Base-by-base conservation (phyloP, 345 rosid genomes). In the Lumnitzera racemosa region DNA sequence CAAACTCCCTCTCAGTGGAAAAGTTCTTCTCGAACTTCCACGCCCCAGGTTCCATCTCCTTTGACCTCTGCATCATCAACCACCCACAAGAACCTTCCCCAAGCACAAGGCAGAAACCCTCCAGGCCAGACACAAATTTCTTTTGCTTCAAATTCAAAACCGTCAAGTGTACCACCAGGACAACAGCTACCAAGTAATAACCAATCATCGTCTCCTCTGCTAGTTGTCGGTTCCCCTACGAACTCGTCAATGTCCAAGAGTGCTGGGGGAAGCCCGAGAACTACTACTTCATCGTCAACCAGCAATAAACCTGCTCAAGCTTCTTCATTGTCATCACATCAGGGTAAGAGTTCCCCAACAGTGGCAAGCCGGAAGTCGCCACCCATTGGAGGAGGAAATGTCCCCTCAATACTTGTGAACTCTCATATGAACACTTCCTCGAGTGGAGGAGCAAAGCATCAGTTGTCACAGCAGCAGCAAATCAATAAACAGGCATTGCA, bases 261-360 rank as follows among this genome's bases (percentile, higher is more conserved):
- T 56, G 78, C 92, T 6, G 83, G 96, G 50, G 99, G 95, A 58
- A 90, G 96, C 71, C 99, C 97, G 20, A 81, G 92, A 70, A 86
- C 96, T 20, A 66, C 80, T 53, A 75, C 91, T 11, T 62, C 81
- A 10, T 80, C 95, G 25, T 65, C 84, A 0, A 61, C 65, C 11
- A 76, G 72, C 62, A 88, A 83, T 73, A 95, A 88, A 71, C 69
- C 74, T 60, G 85, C 83, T 50, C 99, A 88, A 69, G 75, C 82
- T 63, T 78, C 96, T 9, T 20, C 75, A 2, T 62, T 85, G 36
- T 74, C 92, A 27, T 73, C 91, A 36, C 96, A 86, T 71, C 96
- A 83, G 57, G 67, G 70, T 7, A 94, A 88, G 81, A 86, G 72
- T 67, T 73, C 86, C 2, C 80, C 78, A 29, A 57, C 95, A 29